Percentiles rank a stretch among this genome's conserved stretches.
Conservation (phyloP, 23 red algal species). For the Gracilaria caudata region DNA sequence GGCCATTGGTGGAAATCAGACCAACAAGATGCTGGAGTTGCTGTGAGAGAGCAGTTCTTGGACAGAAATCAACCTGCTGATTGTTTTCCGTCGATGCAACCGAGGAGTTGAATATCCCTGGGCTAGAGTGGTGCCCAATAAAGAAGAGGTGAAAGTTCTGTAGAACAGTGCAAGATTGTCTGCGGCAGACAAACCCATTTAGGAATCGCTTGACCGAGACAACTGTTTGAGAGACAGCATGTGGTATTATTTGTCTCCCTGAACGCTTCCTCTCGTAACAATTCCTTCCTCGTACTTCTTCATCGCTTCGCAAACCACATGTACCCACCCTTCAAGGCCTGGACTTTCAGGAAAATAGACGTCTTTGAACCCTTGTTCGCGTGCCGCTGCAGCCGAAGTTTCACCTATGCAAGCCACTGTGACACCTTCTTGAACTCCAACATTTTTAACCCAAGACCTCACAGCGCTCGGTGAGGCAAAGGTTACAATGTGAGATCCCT, state of each 20-base stretch:
- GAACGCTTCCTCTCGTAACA: constrained; percentile 8
- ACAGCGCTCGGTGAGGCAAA: constrained; percentile 82
- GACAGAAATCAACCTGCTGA: no score
- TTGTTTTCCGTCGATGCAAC: no score
- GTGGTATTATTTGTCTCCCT: neutral
- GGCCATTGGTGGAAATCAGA: no score
- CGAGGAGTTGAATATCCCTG: no score
- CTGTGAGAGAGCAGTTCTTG: no score
- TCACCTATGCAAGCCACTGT: constrained; percentile 77
- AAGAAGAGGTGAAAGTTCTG: no score
- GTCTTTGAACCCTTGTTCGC: constrained; percentile 39
- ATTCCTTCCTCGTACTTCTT: constrained; percentile 13
- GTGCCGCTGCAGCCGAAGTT: constrained; percentile 67
- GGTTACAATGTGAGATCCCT: constrained; percentile 52
- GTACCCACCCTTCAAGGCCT: constrained; percentile 64
- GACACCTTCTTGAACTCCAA: constrained; percentile 36
- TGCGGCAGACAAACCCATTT: no score
- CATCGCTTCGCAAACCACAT: constrained; percentile 54
- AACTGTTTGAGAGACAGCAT: no score
- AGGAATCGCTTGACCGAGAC: neutral
- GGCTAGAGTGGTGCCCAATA: no score
- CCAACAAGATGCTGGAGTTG: no score
- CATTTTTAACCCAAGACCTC: constrained; percentile 61
- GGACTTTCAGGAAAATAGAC: constrained; percentile 57
- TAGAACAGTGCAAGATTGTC: no score